Percentiles rank a stretch among this genome's conserved stretches.
These are phyloP conservation scores for Phycomyces nitens DNA, from an alignment of 192 early-diverging fungal species.

Conservation along the genomic window DNA sequence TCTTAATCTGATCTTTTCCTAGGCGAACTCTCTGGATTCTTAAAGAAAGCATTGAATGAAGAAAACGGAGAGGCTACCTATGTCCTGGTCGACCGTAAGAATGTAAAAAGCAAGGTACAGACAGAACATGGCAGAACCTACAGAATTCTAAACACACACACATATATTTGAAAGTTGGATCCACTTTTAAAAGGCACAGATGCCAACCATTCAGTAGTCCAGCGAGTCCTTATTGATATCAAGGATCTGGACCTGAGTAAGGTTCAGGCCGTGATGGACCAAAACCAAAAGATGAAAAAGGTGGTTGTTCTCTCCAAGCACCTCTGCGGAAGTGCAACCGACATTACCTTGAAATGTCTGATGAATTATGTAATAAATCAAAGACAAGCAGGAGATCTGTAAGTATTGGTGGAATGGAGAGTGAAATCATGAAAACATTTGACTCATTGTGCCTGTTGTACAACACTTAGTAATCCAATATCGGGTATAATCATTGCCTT, in stretches of 20 bases:
- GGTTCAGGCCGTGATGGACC: constrained; percentile 36
- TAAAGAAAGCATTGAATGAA: constrained; percentile 43
- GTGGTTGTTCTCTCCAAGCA: constrained; percentile 85
- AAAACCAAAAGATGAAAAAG: constrained; percentile 34
- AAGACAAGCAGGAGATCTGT: constrained; percentile 25
- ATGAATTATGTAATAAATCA: constrained; percentile 47
- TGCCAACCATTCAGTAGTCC: constrained; percentile 42
- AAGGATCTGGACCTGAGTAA: constrained; percentile 76
- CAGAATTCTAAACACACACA: not conserved
- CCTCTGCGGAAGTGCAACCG: constrained; percentile 87
- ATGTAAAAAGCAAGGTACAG: constrained; percentile 67
- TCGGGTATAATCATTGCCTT: constrained; percentile 78
- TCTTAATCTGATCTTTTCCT: not conserved
- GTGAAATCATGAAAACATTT: not conserved
- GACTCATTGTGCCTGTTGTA: not conserved
- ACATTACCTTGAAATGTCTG: constrained; percentile 77
- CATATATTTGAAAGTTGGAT: constrained; percentile 35
- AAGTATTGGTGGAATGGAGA: constrained; percentile 4
- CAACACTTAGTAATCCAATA: constrained; percentile 38
- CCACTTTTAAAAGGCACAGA: constrained; percentile 33
- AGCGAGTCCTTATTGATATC: constrained; percentile 74
- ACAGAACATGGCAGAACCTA: not conserved
- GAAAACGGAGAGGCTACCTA: constrained; percentile 40
- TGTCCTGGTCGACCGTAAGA: constrained; percentile 75
- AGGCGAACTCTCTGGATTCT: constrained; percentile 47